Evolutionary conservation across 805 yeast species (phyloP).

Genomic region (Scheffersomyces ergatensis): DNA sequence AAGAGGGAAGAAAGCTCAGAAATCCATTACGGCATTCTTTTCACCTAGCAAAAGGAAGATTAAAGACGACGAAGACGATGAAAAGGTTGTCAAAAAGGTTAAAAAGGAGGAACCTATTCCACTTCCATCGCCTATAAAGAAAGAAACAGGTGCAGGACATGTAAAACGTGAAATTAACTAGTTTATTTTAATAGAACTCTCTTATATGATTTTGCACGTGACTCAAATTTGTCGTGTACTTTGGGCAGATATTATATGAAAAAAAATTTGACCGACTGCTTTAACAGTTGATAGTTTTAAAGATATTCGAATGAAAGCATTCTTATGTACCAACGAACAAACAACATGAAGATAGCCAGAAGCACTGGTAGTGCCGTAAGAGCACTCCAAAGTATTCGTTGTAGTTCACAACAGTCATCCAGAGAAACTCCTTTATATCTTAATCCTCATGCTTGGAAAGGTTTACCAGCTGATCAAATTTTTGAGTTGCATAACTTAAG

Average conservation of each 20-base stretch:
- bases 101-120: not conserved
- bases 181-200: no score
- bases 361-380: not conserved
- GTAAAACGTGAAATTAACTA: no score
- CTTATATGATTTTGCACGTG: no score
- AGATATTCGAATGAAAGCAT: no score
- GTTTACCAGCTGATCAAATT: slow-evolving; percentile 61
- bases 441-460: slow-evolving; percentile 70
- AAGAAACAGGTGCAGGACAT: no score
- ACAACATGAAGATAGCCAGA: not conserved
- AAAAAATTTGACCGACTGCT: no score
- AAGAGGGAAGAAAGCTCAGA: slow-evolving; percentile 15
- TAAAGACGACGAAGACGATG: slow-evolving; percentile 1
- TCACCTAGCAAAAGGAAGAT: slow-evolving; percentile 8
- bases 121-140: not conserved
- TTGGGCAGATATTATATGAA: no score
- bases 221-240: no score
- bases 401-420: not conserved
- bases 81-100: not conserved
- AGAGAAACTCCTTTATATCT: slow-evolving; percentile 36
- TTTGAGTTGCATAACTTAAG: slow-evolving; percentile 61
- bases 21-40: slow-evolving; percentile 27
- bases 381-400: not conserved
- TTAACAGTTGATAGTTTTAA: no score
- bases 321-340: not conserved